Percentiles rank a stretch among this genome's conserved stretches.
phyloP scores from a whole-genome alignment of 108 stramenopile species.

The Bacterosira constricta region DNA sequence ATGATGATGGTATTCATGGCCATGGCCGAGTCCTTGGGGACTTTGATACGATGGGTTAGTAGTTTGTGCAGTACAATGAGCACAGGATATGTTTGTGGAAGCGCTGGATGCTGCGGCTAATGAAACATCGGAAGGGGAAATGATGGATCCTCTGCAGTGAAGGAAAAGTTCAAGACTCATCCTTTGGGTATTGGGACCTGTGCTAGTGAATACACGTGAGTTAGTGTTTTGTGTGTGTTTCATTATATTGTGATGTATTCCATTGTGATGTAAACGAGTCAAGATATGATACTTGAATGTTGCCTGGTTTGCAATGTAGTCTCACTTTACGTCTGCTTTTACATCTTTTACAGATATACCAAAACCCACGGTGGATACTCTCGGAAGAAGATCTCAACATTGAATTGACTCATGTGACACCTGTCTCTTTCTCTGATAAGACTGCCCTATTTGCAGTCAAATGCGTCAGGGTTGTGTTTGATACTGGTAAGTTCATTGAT shows the following conservation, averaged over 20 bases:
- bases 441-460: constrained; percentile 67
- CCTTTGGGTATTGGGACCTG: constrained; percentile 53
- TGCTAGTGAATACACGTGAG: constrained; percentile 52
- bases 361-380: constrained; percentile 75
- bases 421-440: constrained; percentile 53
- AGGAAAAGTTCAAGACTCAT: constrained; percentile 35
- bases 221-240: neutral
- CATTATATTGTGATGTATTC: neutral
- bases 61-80: too few relatives aligned
- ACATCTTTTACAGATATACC: constrained; percentile 23
- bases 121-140: constrained; percentile 11
- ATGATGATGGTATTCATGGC: too few relatives aligned
- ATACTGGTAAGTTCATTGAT: constrained; percentile 64
- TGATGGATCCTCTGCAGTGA: neutral
- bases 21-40: too few relatives aligned
- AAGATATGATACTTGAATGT: too few relatives aligned
- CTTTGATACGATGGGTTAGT: too few relatives aligned
- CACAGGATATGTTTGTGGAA: too few relatives aligned
- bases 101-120: too few relatives aligned
- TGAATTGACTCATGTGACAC: constrained; percentile 65
- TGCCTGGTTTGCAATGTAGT: too few relatives aligned
- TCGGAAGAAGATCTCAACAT: constrained; percentile 70
- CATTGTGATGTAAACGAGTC: too few relatives aligned
- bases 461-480: constrained; percentile 65
- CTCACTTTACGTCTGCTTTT: too few relatives aligned